Base-by-base conservation (phyloP, 202 grass and related monocot genomes). In the Alloteropsis angusta region DNA sequence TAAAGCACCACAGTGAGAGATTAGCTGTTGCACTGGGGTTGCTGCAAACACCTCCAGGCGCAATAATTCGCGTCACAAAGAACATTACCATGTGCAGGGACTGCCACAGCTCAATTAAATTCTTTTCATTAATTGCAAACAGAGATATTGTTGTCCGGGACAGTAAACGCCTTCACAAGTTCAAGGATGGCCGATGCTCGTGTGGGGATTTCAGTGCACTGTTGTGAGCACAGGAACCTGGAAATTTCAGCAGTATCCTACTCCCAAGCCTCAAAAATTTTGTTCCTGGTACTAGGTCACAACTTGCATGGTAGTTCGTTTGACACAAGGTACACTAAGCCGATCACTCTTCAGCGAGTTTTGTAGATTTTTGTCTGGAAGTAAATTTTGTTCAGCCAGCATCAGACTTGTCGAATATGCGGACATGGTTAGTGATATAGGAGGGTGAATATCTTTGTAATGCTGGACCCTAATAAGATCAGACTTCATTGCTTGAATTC, bases 11-110 rank as follows among this genome's bases (percentile, higher is more conserved):
- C 54, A 97, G 93, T 30, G 93, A 97, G 83, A 89, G 86, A 71
- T 74, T 97, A 75, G 93, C 93, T n/a, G 81, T 97, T 85, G 87
- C 78, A 6, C 76, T 93, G 57, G 90, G 90, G 32, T 68, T 97
- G 81, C 87, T 97, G 32, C 32, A 88, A 60, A 87, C 68, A 35
- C 50, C 86, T 64, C 79, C 85, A 36, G 81, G 74, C 4, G 38
- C 75, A 34, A 72, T 84, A 38, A 62, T 97, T n/a, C 79, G 93
- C 11, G 74, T 93, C 56, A 74, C 85, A 5, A 93, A 97, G 74
- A 97, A 93, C 39, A 97, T 97, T 38, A 83, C 88, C 14, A 97
- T 97, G 93, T 93, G 93, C 78, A 90, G 86, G 75, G 90, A 97
- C 60, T 97, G 93, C 74, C 93, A 97, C 35, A 85, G 81, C 61